Conservation (phyloP, 768 basidiomycete genomes). For the Krasilnikovozyma curviuscula region DNA sequence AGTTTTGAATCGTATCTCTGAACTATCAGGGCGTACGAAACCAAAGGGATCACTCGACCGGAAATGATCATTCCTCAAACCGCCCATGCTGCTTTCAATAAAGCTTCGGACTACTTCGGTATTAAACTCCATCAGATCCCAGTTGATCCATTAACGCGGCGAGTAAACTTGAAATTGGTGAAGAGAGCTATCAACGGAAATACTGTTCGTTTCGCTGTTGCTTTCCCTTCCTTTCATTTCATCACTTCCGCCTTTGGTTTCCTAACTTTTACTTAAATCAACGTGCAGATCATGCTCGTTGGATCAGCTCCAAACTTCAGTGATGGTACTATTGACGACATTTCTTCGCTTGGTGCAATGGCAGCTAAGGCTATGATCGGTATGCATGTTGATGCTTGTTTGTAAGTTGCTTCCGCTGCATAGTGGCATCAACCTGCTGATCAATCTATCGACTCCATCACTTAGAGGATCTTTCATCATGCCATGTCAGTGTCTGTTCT, state of each 20-base stretch:
- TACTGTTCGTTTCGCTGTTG: conserved; percentile 8
- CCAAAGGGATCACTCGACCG: conserved; percentile 73
- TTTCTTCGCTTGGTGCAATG: conserved; percentile 52
- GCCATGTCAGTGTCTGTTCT: not conserved
- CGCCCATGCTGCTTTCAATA: conserved; percentile 89
- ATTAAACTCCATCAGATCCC: conserved; percentile 80
- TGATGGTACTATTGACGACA: conserved; percentile 64
- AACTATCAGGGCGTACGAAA: conserved; percentile 61
- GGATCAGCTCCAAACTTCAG: conserved; percentile 27
- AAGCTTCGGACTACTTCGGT: conserved; percentile 67
- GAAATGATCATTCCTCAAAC: conserved; percentile 61
- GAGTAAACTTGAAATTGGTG: conserved; percentile 56
- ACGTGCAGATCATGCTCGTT: conserved; percentile 13
- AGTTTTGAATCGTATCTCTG: too few relatives aligned
- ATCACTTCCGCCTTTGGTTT: conserved; percentile 31
- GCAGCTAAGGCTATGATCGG: conserved; percentile 59
- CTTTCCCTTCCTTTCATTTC: not conserved
- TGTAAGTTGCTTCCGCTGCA: not conserved
- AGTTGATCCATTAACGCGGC: conserved; percentile 53
- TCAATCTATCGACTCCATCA: too few relatives aligned
- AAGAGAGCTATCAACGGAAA: conserved; percentile 61
- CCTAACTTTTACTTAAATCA: conserved; percentile 46
- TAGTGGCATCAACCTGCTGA: too few relatives aligned
- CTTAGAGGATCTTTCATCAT: too few relatives aligned
- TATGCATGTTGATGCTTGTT: conserved; percentile 34